Evolutionary conservation across 2,329 filamentous ascomycete species (phyloP).

Genomic region (Talaromyces sp.): DNA sequence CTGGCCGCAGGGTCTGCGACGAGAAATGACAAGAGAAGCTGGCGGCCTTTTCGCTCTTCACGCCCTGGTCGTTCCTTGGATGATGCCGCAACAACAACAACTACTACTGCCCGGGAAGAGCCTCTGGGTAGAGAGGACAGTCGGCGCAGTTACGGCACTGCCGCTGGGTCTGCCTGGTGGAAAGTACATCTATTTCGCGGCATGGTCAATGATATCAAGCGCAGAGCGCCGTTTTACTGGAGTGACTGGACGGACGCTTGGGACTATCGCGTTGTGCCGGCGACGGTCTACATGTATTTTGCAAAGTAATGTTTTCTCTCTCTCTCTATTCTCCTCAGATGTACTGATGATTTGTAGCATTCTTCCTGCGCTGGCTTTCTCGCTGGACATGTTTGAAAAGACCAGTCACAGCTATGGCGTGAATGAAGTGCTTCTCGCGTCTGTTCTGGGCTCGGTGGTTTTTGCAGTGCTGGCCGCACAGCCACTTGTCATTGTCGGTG

Average conservation of each 20-base stretch:
- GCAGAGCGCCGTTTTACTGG: constrained; percentile 68
- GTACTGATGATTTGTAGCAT: constrained; percentile 53
- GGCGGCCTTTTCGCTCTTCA: constrained; percentile 13
- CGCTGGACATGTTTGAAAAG: constrained; percentile 87
- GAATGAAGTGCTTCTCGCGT: constrained; percentile 83
- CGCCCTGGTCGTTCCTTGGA: neutral
- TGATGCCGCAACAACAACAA: neutral
- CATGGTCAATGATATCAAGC: constrained; percentile 71
- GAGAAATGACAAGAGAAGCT: constrained; percentile 15
- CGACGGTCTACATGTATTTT: constrained; percentile 92
- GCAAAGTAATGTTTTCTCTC: constrained; percentile 64
- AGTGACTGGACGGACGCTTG: constrained; percentile 84
- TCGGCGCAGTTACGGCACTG: constrained; percentile 9
- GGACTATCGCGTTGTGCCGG: constrained; percentile 83
- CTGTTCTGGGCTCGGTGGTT: constrained; percentile 74
- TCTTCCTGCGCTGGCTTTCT: constrained; percentile 79
- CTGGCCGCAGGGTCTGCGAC: neutral
- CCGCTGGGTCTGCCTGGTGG: constrained; percentile 55
- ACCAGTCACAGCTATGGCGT: constrained; percentile 80
- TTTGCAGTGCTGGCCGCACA: constrained; percentile 76
- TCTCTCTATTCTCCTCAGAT: neutral
- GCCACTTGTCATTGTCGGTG: constrained; percentile 83
- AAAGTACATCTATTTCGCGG: constrained; percentile 68
- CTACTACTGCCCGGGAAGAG: neutral
- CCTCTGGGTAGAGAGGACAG: constrained; percentile 6